Conservation (phyloP, 2,329 filamentous ascomycete species). For the Pseudopyrenochaeta lycopersici region DNA sequence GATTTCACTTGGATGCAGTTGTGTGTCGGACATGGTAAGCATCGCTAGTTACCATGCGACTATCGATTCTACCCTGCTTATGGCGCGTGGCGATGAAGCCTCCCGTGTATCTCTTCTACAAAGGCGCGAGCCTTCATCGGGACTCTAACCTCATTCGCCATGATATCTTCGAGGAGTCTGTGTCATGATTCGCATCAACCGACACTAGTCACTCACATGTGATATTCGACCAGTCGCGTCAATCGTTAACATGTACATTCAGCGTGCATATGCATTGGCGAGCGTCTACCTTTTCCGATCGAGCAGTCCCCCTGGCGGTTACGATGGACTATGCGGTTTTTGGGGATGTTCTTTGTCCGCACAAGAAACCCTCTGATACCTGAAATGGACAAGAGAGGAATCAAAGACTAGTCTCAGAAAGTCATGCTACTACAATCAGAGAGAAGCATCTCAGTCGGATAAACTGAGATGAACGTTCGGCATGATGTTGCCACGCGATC, state of each 20-base stretch:
- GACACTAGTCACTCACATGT: constrained; percentile 56
- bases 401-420: constrained; percentile 95
- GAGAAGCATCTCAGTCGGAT: constrained; percentile 57
- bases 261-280: constrained; percentile 63
- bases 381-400: constrained; percentile 72
- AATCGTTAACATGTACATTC: constrained; percentile 68
- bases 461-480: constrained; percentile 23
- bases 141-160: constrained; percentile 55
- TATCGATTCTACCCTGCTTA: constrained; percentile 12
- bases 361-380: constrained; percentile 69
- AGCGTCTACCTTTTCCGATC: constrained; percentile 61
- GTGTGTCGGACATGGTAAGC: constrained; percentile 38
- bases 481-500: constrained; percentile 19
- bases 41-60: constrained; percentile 30
- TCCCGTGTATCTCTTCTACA: constrained; percentile 61
- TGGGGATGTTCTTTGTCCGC: constrained; percentile 95
- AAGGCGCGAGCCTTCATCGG: constrained; percentile 45
- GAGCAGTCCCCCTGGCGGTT: constrained; percentile 30
- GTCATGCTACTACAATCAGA: constrained; percentile 83
- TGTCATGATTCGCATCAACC: constrained; percentile 53
- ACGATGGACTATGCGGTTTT: constrained; percentile 76
- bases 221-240: constrained; percentile 71
- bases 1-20: constrained; percentile 12
- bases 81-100: constrained; percentile 47
- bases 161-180: constrained; percentile 55